Percentiles rank a stretch among this genome's conserved stretches.
These are phyloP conservation scores for Saururus chinensis DNA, from an alignment of 164 flowering plant genomes.

Conservation along the genomic window DNA sequence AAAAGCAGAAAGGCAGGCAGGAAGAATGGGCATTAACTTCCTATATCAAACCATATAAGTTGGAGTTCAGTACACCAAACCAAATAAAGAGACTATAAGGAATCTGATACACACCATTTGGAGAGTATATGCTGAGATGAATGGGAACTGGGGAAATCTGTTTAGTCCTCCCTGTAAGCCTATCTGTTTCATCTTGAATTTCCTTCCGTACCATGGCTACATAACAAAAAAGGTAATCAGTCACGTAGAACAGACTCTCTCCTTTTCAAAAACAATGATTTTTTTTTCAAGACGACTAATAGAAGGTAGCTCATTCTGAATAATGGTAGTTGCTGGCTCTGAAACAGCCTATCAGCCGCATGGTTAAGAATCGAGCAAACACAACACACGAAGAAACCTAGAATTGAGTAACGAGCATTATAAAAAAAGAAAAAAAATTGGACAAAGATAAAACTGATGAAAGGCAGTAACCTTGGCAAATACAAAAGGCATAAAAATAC, in stretches of 20 bases:
- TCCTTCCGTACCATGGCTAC: constrained; percentile 83
- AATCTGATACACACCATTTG: constrained; percentile 45
- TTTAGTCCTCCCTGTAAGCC: constrained; percentile 72
- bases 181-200: constrained; percentile 90
- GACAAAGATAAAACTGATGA: not conserved
- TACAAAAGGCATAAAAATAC: too few species aligned
- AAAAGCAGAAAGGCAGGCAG: not conserved
- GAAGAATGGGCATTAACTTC: not conserved
- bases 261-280: too few species aligned
- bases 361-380: not conserved
- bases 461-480: too few species aligned
- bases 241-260: too few species aligned
- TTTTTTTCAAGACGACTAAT: too few species aligned
- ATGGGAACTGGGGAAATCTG: constrained; percentile 92
- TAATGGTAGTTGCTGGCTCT: not conserved
- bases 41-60: not conserved
- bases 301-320: not conserved
- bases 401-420: not conserved
- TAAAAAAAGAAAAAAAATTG: too few species aligned
- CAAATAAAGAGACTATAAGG: not conserved
- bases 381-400: too few species aligned
- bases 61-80: too few species aligned
- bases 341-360: not conserved
- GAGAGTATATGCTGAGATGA: constrained; percentile 90
- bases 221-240: too few species aligned